Evolutionary conservation across 2,329 filamentous ascomycete genomes (phyloP).

Genomic region (Plenodomus biglobosus): DNA sequence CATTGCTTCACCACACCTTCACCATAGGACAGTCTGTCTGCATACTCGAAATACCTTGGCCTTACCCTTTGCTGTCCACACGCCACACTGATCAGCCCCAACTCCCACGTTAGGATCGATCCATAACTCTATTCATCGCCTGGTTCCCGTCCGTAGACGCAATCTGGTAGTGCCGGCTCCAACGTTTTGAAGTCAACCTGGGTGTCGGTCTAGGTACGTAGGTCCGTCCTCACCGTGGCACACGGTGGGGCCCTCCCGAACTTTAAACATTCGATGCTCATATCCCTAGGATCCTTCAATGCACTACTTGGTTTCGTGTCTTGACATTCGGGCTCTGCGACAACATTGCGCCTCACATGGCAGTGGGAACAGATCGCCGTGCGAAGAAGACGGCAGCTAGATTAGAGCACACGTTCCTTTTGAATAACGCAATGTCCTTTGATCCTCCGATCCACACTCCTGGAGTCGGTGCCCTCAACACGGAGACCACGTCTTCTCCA

Average conservation of each 20-base stretch:
- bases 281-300: constrained; percentile 33
- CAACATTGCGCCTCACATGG: constrained; percentile 40
- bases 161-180: constrained; percentile 39
- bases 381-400: constrained; percentile 38
- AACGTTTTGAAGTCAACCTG: constrained; percentile 39
- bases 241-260: constrained; percentile 24
- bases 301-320: constrained; percentile 26
- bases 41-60: constrained; percentile 14
- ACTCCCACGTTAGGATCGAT: constrained; percentile 40
- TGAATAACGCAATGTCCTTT: constrained; percentile 42
- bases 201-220: constrained; percentile 35
- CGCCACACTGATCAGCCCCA: constrained; percentile 32
- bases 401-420: constrained; percentile 37
- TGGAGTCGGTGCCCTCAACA: constrained; percentile 28
- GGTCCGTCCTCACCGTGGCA: constrained; percentile 16
- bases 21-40: constrained; percentile 8
- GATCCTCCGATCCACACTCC: constrained; percentile 32
- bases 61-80: constrained; percentile 31
- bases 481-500: constrained; percentile 25
- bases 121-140: constrained; percentile 36
- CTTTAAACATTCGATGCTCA: constrained; percentile 34
- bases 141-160: constrained; percentile 32
- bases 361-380: constrained; percentile 42
- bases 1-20: constrained; percentile 25
- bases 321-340: constrained; percentile 32